phyloP scores from a whole-genome alignment of 768 basidiomycete species.

The Fibroporia radiculosa region DNA sequence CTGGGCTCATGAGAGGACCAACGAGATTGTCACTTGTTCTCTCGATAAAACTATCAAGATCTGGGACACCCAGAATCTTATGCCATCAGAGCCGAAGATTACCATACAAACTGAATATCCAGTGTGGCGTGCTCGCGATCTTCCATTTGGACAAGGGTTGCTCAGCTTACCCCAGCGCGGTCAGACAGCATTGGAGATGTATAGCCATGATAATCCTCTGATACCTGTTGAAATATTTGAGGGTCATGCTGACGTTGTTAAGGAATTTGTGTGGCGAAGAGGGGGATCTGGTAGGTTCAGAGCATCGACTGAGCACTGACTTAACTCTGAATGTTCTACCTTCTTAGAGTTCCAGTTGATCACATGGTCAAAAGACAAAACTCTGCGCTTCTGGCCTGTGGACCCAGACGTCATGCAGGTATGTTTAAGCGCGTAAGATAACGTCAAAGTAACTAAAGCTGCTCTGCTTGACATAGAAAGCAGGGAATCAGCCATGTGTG shows the following conservation, averaged over 20 bases:
- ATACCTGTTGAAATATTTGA: conserved; percentile 68
- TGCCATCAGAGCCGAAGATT: conserved; percentile 5
- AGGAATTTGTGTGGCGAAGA: conserved; percentile 95
- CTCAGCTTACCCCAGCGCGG: conserved; percentile 86
- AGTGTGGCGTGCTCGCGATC: conserved; percentile 87
- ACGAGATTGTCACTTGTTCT: conserved; percentile 89
- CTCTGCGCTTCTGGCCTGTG: conserved; percentile 87
- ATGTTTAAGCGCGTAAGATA: conserved; percentile 7
- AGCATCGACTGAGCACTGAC: neutral
- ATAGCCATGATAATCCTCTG: conserved; percentile 37
- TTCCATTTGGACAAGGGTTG: conserved; percentile 89
- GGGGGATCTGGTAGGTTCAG: conserved; percentile 41
- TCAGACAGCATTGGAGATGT: conserved; percentile 81
- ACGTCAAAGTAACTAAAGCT: neutral
- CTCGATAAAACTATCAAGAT: conserved; percentile 90
- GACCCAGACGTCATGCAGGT: conserved; percentile 64
- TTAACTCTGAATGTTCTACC: conserved; percentile 15
- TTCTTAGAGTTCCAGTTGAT: conserved; percentile 53
- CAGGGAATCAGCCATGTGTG: conserved; percentile 15
- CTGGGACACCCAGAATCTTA: conserved; percentile 45
- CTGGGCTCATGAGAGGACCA: conserved; percentile 72
- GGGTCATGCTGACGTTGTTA: conserved; percentile 89
- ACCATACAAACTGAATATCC: conserved; percentile 74
- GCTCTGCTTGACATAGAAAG: conserved; percentile 15
- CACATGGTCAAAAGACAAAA: conserved; percentile 87